Evolutionary conservation across 2,329 filamentous ascomycete species (phyloP).

Genomic region (Westerdykella aurantiaca): DNA sequence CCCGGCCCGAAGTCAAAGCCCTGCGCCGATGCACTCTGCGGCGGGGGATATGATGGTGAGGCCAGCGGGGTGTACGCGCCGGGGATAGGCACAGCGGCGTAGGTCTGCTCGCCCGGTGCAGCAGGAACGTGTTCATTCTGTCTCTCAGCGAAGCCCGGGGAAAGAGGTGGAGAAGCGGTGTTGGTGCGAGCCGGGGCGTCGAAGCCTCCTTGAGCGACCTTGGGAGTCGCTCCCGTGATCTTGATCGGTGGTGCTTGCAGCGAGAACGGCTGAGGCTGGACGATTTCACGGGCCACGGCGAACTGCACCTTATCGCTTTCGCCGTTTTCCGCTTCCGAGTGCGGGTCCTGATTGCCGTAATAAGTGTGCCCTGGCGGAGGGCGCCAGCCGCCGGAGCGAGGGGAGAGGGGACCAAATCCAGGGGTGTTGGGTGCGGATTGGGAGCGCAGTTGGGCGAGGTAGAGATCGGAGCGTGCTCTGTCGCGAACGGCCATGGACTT

Average conservation of each 20-base stretch:
- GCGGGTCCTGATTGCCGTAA: constrained; percentile 36
- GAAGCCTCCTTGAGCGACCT: constrained; percentile 59
- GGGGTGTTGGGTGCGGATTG: constrained; percentile 95
- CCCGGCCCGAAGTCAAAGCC: constrained; percentile 38
- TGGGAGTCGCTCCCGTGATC: constrained; percentile 71
- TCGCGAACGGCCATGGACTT: constrained; percentile 97
- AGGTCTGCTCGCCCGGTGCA: constrained; percentile 75
- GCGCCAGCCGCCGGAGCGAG: constrained; percentile 49
- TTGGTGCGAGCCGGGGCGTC: constrained; percentile 34
- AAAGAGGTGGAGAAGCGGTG: constrained; percentile 38
- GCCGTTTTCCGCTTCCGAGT: constrained; percentile 50
- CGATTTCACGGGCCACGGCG: constrained; percentile 38
- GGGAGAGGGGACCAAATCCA: constrained; percentile 66
- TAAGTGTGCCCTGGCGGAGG: constrained; percentile 41
- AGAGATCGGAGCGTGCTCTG: constrained; percentile 87
- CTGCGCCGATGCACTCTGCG: constrained; percentile 13
- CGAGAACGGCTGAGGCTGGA: constrained; percentile 62
- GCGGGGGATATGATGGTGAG: constrained; percentile 39
- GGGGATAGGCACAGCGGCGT: constrained; percentile 82
- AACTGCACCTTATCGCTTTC: constrained; percentile 37
- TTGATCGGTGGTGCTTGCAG: constrained; percentile 79
- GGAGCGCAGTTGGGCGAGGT: constrained; percentile 62
- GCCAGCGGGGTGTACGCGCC: constrained; percentile 62
- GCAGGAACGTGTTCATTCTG: constrained; percentile 60
- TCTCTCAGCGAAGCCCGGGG: constrained; percentile 39